Evolutionary conservation across 2,329 filamentous ascomycete genomes (phyloP).

Genomic region (Phialophora verrucosa): DNA sequence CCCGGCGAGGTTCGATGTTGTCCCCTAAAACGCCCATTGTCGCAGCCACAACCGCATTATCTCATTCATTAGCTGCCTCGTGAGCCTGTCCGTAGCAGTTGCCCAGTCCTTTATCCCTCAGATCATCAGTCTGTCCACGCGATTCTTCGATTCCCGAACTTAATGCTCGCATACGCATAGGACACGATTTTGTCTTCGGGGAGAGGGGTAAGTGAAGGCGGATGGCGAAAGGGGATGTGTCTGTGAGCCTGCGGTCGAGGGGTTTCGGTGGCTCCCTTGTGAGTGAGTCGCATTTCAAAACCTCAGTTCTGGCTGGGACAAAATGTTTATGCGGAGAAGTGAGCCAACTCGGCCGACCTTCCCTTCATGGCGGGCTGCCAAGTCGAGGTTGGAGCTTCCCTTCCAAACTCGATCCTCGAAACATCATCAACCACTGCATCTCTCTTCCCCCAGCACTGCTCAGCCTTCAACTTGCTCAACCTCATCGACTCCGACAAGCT

Average conservation of each 20-base stretch:
- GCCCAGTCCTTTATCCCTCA: conserved; percentile 47
- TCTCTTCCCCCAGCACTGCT: conserved; percentile 19
- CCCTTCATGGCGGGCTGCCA: conserved; percentile 12
- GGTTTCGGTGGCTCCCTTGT: conserved; percentile 82
- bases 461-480: conserved; percentile 31
- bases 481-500: conserved; percentile 21
- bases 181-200: conserved; percentile 77
- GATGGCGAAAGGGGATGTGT: conserved; percentile 85
- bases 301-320: conserved; percentile 9
- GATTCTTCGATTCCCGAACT: conserved; percentile 88
- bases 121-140: conserved; percentile 95
- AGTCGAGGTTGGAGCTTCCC: conserved; percentile 22
- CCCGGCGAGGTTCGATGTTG: not conserved
- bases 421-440: conserved; percentile 30
- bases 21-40: not conserved
- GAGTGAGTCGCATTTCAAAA: conserved; percentile 16
- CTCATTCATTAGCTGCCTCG: not conserved
- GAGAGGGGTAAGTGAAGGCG: conserved; percentile 87
- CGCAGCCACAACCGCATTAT: not conserved
- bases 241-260: conserved; percentile 86
- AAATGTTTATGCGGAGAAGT: conserved; percentile 27
- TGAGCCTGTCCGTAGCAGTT: not conserved
- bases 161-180: conserved; percentile 72
- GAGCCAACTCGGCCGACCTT: conserved; percentile 18
- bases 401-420: conserved; percentile 25